A percentile compares a stretch with the other conserved stretches of the same genome.
phyloP scores from a whole-genome alignment of 495 filamentous ascomycete genomes.

The Aspergillus avenaceus region DNA sequence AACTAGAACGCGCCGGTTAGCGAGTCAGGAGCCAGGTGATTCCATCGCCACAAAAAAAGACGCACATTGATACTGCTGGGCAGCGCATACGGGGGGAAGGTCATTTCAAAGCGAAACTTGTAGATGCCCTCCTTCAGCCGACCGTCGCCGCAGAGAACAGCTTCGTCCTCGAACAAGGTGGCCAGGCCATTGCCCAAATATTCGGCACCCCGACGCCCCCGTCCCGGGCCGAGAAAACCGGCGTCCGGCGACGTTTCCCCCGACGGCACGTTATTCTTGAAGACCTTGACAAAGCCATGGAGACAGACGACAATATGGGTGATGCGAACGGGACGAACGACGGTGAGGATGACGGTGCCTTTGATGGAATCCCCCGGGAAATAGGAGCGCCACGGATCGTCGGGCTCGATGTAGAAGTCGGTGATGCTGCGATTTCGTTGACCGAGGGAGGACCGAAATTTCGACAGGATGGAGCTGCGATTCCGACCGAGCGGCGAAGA shows the following conservation, averaged over 20 bases:
- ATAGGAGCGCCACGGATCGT: constrained; percentile 88
- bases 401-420: constrained; percentile 71
- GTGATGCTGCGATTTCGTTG: constrained; percentile 67
- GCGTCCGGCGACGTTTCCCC: constrained; percentile 52
- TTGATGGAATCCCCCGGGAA: constrained; percentile 60
- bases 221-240: constrained; percentile 46
- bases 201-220: constrained; percentile 55
- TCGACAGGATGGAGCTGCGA: constrained; percentile 52
- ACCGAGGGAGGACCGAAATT: constrained; percentile 58
- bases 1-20: constrained; percentile 54
- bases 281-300: constrained; percentile 86
- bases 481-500: constrained; percentile 40
- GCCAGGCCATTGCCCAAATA: constrained; percentile 80
- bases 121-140: constrained; percentile 80
- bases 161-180: constrained; percentile 86
- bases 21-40: not conserved
- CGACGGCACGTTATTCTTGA: constrained; percentile 65
- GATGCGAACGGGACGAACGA: constrained; percentile 76
- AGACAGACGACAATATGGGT: constrained; percentile 87
- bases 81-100: constrained; percentile 70
- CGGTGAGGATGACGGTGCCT: constrained; percentile 75
- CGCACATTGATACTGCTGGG: constrained; percentile 93
- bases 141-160: constrained; percentile 86
- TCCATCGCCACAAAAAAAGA: constrained; percentile 11
- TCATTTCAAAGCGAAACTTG: constrained; percentile 88